Base-by-base conservation (phyloP, 1,139 yeast species). In the Diutina ranongensis region DNA sequence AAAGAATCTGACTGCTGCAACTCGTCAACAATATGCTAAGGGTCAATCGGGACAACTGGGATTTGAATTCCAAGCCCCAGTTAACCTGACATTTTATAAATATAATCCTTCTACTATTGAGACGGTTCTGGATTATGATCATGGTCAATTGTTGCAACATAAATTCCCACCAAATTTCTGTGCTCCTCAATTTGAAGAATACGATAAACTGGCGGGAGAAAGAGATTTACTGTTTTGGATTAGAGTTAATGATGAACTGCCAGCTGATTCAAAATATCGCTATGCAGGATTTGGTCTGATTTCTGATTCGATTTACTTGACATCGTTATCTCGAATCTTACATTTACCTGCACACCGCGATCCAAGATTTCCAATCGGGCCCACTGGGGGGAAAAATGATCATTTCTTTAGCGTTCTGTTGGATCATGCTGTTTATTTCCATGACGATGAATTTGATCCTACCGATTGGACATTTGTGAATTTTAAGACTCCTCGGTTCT, bases 351-450 rank as follows among this genome's bases (percentile, higher is more conserved):
- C 49, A 1, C 49, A 59, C n/a, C 16, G 15, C 18, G 42, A 38
- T 15, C 52, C 57, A 61, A 72, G 59, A 31, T 52, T 55, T 25
- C 42, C 42, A 13, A 38, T 38, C 16, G 42, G 42, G 21, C 42
- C 42, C 13, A 38, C 42, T 4, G 42, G 42, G 7, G 42, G 42
- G 8, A 38, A 38, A 22, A 38, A 38, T 16, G 28, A 38, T n/a
- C 64, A 58, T 44, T 66, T 64, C 51, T 53, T 56, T 45, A 74
- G 81, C 40, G 82, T 80, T 9, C 77, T 83, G 18, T 61, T 83
- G 52, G 89, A 82, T 54, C 88, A 83, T 56, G 63, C 78, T 0
- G 71, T 84, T 20, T 81, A 81, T 58, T 81, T 83, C 63, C 88
- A 82, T 54, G 75, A 71, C 52, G 67, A 66, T 41, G 78, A 73